Evolutionary conservation across 2,329 filamentous ascomycete genomes (phyloP).

Genomic region (Fusarium ambrosium): DNA sequence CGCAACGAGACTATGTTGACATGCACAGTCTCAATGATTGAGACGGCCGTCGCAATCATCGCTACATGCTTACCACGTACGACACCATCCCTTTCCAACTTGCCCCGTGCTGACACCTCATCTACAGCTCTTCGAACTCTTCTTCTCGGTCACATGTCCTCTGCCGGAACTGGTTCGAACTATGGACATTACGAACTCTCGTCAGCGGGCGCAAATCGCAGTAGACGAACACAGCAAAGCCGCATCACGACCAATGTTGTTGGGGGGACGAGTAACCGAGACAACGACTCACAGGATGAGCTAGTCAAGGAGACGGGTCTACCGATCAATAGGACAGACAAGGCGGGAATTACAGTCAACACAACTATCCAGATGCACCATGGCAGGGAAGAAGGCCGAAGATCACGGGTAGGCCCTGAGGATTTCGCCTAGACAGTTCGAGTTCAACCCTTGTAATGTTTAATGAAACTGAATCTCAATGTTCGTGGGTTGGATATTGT

Average conservation of each 20-base stretch:
- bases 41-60: constrained; percentile 56
- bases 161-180: constrained; percentile 34
- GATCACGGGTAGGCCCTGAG: constrained; percentile 11
- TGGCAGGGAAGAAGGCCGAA: constrained; percentile 13
- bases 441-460: background rate
- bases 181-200: constrained; percentile 43
- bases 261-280: constrained; percentile 34
- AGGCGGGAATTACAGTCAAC: constrained; percentile 38
- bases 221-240: constrained; percentile 38
- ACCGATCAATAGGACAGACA: constrained; percentile 5
- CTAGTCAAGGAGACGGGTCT: constrained; percentile 28
- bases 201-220: constrained; percentile 29
- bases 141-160: constrained; percentile 39
- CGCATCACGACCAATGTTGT: constrained; percentile 41
- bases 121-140: constrained; percentile 35
- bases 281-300: constrained; percentile 43
- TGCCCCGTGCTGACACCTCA: no score
- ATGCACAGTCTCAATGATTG: constrained; percentile 56
- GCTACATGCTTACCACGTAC: constrained; percentile 54
- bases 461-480: background rate
- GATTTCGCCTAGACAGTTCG: constrained; percentile 11
- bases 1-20: constrained; percentile 54
- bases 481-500: background rate
- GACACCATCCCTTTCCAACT: no score
- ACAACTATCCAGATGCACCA: constrained; percentile 39